phyloP scores from a whole-genome alignment of 768 basidiomycete genomes.

The Suillus variegatus region DNA sequence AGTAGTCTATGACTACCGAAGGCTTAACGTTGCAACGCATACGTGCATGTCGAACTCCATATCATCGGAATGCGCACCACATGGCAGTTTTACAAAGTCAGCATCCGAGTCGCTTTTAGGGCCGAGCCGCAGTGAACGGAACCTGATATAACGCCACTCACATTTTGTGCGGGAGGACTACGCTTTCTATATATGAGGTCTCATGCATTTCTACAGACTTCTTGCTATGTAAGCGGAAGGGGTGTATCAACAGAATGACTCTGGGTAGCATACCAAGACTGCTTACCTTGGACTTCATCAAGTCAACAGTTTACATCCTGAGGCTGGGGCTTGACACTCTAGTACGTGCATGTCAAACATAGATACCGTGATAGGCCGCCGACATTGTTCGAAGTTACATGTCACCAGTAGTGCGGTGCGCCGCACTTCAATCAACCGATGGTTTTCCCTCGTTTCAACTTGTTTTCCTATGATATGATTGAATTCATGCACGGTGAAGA shows the following conservation, averaged over 20 bases:
- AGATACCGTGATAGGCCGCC: constrained; percentile 19
- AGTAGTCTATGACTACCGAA: constrained; percentile 27
- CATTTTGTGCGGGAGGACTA: constrained; percentile 20
- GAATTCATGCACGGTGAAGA: neutral
- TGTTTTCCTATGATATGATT: neutral
- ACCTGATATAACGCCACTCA: constrained; percentile 17
- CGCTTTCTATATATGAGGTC: constrained; percentile 26
- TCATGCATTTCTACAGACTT: constrained; percentile 20
- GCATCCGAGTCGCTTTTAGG: too few species aligned
- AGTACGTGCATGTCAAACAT: neutral
- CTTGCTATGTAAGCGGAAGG: neutral
- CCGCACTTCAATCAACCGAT: neutral
- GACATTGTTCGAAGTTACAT: neutral
- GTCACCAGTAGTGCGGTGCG: neutral
- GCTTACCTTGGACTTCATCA: too few species aligned
- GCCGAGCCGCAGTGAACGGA: too few species aligned
- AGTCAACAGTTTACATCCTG: too few species aligned
- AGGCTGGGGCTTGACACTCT: too few species aligned
- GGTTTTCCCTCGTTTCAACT: neutral
- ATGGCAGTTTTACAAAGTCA: too few species aligned
- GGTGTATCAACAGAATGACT: too few species aligned
- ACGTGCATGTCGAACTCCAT: too few species aligned
- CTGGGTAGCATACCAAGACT: too few species aligned
- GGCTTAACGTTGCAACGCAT: constrained; percentile 20
- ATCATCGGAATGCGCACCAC: too few species aligned